Percentiles rank a stretch among this genome's conserved stretches.
Evolutionary conservation across 345 rosid species (phyloP).

Genomic region (Camelina laxa): DNA sequence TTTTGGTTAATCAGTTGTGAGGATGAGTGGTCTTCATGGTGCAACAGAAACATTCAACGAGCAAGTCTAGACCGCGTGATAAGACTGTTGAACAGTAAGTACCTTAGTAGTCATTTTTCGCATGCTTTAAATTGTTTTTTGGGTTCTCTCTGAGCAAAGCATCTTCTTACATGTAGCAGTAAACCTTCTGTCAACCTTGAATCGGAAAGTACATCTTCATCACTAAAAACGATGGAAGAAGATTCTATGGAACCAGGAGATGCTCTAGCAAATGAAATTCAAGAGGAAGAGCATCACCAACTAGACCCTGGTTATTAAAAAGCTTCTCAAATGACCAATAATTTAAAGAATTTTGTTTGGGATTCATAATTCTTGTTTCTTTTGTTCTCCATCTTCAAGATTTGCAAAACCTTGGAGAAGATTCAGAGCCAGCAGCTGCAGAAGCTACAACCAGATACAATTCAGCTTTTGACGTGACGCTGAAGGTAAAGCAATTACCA

Average conservation of each 20-base stretch:
- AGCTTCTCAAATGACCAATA: conserved; percentile 14
- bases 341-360: not conserved
- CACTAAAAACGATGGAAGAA: conserved; percentile 3
- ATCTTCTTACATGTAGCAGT: conserved; percentile 6
- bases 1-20: not conserved
- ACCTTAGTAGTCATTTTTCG: not conserved
- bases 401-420: conserved; percentile 28
- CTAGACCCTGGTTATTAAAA: not conserved
- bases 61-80: not conserved
- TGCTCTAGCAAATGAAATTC: conserved; percentile 26
- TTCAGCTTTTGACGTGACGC: conserved; percentile 32
- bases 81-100: conserved; percentile 33
- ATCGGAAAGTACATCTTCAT: not conserved
- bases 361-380: conserved; percentile 6
- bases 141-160: conserved; percentile 1
- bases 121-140: not conserved
- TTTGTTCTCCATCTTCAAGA: conserved; percentile 25
- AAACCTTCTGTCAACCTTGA: conserved; percentile 13
- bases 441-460: conserved; percentile 18
- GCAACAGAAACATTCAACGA: conserved; percentile 34
- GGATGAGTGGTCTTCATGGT: conserved; percentile 19
- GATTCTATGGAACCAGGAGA: conserved; percentile 17
- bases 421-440: conserved; percentile 12
- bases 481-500: conserved; percentile 30
- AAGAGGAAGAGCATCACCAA: conserved; percentile 3